phyloP scores from a whole-genome alignment of 805 yeast genomes.

The Metschnikowia koreensis region DNA sequence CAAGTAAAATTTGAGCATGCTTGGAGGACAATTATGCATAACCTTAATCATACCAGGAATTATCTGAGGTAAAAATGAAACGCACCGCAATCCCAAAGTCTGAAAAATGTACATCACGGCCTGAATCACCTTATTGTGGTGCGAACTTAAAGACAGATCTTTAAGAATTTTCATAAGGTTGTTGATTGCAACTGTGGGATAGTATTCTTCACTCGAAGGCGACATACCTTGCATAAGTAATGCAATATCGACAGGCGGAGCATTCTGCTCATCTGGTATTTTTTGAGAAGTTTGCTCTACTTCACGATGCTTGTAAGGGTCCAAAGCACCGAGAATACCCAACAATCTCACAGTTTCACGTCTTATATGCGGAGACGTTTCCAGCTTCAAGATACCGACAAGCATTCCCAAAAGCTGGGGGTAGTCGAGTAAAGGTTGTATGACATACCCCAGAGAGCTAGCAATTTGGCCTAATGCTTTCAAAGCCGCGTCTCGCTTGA shows the following conservation, averaged over 20 bases:
- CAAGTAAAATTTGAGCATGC: constrained; percentile 82
- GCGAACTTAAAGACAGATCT: constrained; percentile 80
- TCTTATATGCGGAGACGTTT: constrained; percentile 68
- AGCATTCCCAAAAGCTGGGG: constrained; percentile 84
- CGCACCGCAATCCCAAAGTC: constrained; percentile 84
- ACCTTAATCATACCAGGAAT: constrained; percentile 85
- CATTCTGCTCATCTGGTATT: constrained; percentile 67
- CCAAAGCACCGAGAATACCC: constrained; percentile 94
- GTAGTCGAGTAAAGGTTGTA: constrained; percentile 86
- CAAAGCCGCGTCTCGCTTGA: constrained; percentile 86
- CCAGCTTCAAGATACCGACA: constrained; percentile 78
- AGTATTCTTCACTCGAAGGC: constrained; percentile 89
- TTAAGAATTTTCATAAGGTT: constrained; percentile 79
- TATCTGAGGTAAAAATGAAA: constrained; percentile 81
- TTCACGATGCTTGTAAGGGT: constrained; percentile 93
- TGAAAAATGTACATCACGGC: constrained; percentile 90
- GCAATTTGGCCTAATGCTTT: constrained; percentile 86
- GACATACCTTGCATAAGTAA: constrained; percentile 90
- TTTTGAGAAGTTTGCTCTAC: constrained; percentile 69
- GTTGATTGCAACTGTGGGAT: constrained; percentile 90
- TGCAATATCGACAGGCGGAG: constrained; percentile 88
- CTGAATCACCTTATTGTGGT: constrained; percentile 91
- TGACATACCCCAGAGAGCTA: constrained; percentile 90
- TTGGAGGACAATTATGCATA: constrained; percentile 76
- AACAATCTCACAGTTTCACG: constrained; percentile 85